Conservation (phyloP, 345 rosid genomes). For the Eucalyptus grandis region DNA sequence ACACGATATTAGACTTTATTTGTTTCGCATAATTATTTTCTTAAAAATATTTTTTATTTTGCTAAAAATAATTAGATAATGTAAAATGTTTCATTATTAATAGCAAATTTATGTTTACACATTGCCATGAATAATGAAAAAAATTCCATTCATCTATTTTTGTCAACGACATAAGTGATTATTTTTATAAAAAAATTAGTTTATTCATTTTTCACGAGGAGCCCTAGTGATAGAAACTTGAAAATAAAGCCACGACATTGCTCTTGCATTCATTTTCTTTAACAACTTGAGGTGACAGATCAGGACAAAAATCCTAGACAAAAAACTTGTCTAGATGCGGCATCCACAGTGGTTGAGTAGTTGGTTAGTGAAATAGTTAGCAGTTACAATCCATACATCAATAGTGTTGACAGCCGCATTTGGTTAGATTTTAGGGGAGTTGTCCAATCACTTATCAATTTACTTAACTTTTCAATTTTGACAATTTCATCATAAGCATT, state of each 20-base stretch:
- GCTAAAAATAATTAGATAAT: background rate
- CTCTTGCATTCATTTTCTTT: background rate
- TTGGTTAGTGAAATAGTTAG: background rate
- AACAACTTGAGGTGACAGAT: background rate
- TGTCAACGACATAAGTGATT: background rate
- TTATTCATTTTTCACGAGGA: no score
- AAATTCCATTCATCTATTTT: no score
- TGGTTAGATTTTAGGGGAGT: background rate
- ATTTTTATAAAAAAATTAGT: no score
- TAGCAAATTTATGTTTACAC: no score
- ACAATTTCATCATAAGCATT: accelerated
- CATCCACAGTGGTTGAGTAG: background rate
- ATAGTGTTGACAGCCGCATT: background rate
- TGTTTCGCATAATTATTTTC: no score
- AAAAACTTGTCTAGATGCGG: background rate
- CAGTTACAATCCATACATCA: background rate
- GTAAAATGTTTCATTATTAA: background rate
- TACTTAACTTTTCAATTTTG: background rate
- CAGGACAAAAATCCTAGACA: background rate
- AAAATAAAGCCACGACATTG: background rate
- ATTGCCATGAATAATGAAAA: background rate
- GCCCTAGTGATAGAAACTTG: background rate
- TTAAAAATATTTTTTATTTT: no score
- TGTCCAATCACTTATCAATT: background rate
- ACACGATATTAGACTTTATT: background rate